A percentile compares a stretch with the other conserved stretches of the same genome.
phyloP scores from a whole-genome alignment of 257 asterid species.

The Echites panduratus region DNA sequence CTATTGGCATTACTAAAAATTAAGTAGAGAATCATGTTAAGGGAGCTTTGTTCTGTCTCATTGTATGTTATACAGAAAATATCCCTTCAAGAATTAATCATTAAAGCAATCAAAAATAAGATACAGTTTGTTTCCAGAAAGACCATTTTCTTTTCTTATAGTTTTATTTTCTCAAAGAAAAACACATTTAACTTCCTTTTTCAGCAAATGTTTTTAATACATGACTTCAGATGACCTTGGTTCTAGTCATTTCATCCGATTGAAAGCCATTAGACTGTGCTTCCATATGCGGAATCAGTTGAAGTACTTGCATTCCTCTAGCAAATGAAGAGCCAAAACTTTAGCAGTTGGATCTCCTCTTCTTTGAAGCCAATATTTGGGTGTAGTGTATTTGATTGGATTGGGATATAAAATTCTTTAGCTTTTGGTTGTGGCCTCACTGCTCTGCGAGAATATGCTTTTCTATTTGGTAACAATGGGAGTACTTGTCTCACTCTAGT shows the following conservation, averaged over 20 bases:
- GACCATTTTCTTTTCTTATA: not conserved
- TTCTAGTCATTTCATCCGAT: not conserved
- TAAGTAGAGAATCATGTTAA: not conserved
- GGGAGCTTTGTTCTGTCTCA: not conserved
- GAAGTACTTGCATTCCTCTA: not conserved
- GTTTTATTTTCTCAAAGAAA: not conserved
- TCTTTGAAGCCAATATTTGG: not conserved
- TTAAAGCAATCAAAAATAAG: not conserved
- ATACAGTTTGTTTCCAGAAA: not conserved
- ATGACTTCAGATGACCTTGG: not conserved
- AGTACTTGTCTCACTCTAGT: not conserved
- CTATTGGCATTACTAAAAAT: not conserved
- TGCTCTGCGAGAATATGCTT: not conserved
- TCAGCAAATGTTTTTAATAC: not conserved
- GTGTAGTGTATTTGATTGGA: not conserved
- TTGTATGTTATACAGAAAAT: not conserved
- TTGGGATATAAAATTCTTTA: not conserved
- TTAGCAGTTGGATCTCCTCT: not conserved
- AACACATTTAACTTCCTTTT: not conserved
- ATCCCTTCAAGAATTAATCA: not conserved
- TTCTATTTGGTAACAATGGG: not conserved
- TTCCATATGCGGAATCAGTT: not conserved
- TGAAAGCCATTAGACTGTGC: not conserved
- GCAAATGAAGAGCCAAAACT: not conserved
- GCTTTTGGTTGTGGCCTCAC: not conserved